These are phyloP conservation scores for Aquanectria penicillioides DNA, from an alignment of 2,329 filamentous ascomycete genomes.

Conservation along the genomic window DNA sequence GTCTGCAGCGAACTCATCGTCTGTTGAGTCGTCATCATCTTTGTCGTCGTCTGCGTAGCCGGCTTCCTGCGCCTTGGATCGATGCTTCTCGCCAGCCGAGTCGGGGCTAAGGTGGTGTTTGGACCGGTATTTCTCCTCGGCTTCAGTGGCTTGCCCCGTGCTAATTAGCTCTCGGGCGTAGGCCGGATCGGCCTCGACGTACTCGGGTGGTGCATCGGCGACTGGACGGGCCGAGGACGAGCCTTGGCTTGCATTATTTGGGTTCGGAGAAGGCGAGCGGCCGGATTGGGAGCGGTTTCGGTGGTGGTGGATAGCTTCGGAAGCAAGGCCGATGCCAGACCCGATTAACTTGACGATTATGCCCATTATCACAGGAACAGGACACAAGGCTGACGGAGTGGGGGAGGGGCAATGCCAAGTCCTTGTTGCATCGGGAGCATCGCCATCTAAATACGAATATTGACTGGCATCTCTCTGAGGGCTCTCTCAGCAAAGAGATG, in stretches of 20 bases:
- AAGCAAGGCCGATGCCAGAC: constrained; percentile 6
- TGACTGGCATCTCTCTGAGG: no score
- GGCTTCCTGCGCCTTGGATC: background rate
- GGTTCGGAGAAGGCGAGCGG: background rate
- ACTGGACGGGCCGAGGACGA: background rate
- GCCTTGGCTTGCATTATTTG: background rate
- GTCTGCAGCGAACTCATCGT: constrained; percentile 1
- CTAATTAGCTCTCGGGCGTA: background rate
- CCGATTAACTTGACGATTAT: constrained; percentile 10
- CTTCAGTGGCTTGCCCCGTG: background rate
- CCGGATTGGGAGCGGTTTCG: background rate
- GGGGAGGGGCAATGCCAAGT: background rate
- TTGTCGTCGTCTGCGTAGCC: background rate
- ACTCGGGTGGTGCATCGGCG: background rate
- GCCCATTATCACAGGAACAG: background rate
- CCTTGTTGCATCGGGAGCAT: background rate
- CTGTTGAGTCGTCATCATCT: background rate
- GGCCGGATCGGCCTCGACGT: background rate
- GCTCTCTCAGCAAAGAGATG: no score
- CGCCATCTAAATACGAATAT: no score
- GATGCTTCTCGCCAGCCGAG: background rate
- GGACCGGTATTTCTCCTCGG: no score
- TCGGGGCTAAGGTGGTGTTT: background rate
- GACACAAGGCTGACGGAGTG: background rate
- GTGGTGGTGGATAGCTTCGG: constrained; percentile 6